phyloP scores from a whole-genome alignment of 2,329 filamentous ascomycete species.

The Torrubiella hemipterigena region DNA sequence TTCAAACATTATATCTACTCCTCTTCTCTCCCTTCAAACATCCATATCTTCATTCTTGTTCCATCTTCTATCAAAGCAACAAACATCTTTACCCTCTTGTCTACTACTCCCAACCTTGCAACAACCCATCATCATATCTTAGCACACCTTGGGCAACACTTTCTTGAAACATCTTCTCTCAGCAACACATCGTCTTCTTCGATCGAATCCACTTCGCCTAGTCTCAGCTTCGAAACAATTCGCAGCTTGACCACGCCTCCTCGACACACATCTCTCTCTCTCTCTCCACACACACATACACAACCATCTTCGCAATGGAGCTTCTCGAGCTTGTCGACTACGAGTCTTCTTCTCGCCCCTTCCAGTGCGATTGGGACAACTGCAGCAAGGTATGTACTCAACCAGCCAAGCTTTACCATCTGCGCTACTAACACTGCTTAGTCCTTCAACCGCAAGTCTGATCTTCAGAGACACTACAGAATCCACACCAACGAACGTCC shows the following conservation, averaged over 20 bases:
- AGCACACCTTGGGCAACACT: no score
- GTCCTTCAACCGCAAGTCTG: slow-evolving; percentile 64
- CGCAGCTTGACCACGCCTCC: neutral
- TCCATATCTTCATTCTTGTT: no score
- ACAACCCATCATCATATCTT: no score
- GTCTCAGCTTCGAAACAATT: neutral
- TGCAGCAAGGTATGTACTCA: slow-evolving; percentile 45
- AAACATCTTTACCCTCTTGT: no score
- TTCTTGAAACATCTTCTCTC: no score
- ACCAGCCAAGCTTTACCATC: slow-evolving; percentile 1
- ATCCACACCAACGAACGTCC: slow-evolving; percentile 63
- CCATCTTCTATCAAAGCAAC: no score
- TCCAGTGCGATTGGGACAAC: slow-evolving; percentile 50
- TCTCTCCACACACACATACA: neutral
- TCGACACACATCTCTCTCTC: neutral
- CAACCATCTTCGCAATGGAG: slow-evolving; percentile 33
- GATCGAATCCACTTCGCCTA: no score
- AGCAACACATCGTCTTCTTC: no score
- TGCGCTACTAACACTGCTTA: slow-evolving; percentile 17
- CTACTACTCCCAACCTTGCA: no score
- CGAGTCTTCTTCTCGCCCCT: slow-evolving; percentile 49
- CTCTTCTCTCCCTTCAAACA: no score
- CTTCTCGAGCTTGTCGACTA: slow-evolving; percentile 54
- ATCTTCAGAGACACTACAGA: slow-evolving; percentile 56
- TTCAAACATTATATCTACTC: no score